Evolutionary conservation across 179 eudicot species (phyloP), one percentile per base, ranked within the genome.

Genomic region (Patellifolia procumbens): DNA sequence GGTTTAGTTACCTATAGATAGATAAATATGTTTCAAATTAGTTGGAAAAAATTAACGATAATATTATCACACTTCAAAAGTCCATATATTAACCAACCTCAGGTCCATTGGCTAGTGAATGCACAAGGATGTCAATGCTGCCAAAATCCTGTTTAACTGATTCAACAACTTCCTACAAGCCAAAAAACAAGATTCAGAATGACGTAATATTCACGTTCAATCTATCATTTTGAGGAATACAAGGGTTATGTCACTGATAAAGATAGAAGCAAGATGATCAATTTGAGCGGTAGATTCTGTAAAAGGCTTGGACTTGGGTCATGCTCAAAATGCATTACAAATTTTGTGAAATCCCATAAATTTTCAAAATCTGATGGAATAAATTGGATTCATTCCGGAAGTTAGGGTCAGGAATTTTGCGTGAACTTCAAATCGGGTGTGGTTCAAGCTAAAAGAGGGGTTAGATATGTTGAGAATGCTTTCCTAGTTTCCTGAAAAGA

Each of bases 61-160:
- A 20, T 32, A 22, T 65, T 35, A 37, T 39, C 70, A 64, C 7
- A 22, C 32, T 70, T 8, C 65, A 66, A 64, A 70, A 24, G 61
- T 29, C 13, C 4, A 67, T 66, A 26, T 9, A 45, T 48, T 73
- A n/a, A 15, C 45, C 7, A 78, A 92, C 98, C 94, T 94, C 98
- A 12, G 98, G 98, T 70, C 97, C 98, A 86, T 94, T 94, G 62
- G 98, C 98, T 81, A 94, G 98, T 31, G 98, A 94, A 80, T 94
- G 98, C 78, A 94, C 97, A 72, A 94, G 97, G 78, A 94, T 89
- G 81, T 94, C 98, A 77, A 94, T 92, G 89, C 87, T 94, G 39
- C 98, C 98, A 85, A 92, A 92, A 82, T 94, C 98, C 77, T 89
- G 79, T 67, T 92, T 91, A 52, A 94, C 97, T 66, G 89, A 80